These are phyloP conservation scores for Craspedostauros australis DNA, from an alignment of 108 stramenopile genomes.

Conservation along the genomic window DNA sequence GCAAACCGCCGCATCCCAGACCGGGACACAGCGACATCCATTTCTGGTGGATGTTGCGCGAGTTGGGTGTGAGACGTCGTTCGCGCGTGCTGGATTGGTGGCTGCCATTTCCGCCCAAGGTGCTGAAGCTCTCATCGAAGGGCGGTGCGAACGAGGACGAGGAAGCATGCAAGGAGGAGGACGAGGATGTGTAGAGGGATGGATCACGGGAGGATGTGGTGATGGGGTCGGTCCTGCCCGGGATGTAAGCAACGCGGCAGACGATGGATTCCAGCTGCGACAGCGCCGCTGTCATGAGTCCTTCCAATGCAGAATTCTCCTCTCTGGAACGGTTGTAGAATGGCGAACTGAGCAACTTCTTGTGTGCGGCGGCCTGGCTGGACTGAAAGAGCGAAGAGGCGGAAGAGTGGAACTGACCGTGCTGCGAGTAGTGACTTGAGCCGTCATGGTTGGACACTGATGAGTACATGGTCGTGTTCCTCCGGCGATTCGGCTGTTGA, in stretches of 20 bases:
- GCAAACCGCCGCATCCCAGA: slow-evolving; percentile 37
- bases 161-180: too few relatives aligned
- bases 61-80: slow-evolving; percentile 48
- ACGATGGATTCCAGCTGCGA: slow-evolving; percentile 61
- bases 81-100: slow-evolving; percentile 5
- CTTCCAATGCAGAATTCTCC: slow-evolving; percentile 40
- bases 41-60: slow-evolving; percentile 43
- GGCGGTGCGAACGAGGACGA: too few relatives aligned
- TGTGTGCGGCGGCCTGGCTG: neutral
- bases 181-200: too few relatives aligned
- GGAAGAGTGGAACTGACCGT: neutral
- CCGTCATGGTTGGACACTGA: too few relatives aligned
- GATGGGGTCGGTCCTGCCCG: slow-evolving; percentile 25
- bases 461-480: too few relatives aligned
- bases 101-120: neutral
- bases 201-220: too few relatives aligned
- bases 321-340: slow-evolving; percentile 24
- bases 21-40: slow-evolving; percentile 50
- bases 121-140: too few relatives aligned
- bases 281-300: slow-evolving; percentile 42
- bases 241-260: slow-evolving; percentile 44
- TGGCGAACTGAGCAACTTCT: too few relatives aligned
- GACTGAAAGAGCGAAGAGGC: too few relatives aligned
- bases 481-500: neutral
- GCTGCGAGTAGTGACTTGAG: slow-evolving; percentile 5